A percentile compares a stretch with the other conserved stretches of the same genome.
Evolutionary conservation across 139 green algal species (phyloP).

Genomic region (Nannochloris sp.): DNA sequence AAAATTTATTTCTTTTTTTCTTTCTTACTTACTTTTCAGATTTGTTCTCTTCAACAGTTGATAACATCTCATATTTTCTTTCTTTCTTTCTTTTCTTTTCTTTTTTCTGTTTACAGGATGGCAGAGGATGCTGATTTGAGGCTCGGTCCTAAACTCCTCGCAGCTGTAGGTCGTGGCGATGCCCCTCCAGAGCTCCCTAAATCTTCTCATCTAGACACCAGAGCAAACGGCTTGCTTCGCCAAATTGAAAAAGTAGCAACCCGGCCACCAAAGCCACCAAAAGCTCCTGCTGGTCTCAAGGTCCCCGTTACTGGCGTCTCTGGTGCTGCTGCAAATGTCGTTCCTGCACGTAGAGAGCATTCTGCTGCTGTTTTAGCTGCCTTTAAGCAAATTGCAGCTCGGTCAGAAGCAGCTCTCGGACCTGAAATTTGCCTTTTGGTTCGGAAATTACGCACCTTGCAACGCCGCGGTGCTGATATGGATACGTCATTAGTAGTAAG

Average conservation of each 20-base stretch:
- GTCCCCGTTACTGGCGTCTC: background rate
- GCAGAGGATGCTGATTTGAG: constrained; percentile 52
- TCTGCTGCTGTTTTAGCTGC: background rate
- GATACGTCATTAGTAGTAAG: constrained; percentile 15
- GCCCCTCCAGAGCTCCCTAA: constrained; percentile 31
- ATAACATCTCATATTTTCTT: background rate
- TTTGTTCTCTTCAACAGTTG: background rate
- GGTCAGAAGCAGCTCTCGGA: constrained; percentile 18
- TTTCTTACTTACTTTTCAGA: background rate
- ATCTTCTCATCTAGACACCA: constrained; percentile 76
- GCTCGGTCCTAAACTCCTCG: constrained; percentile 63
- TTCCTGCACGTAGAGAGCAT: background rate
- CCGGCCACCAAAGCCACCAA: background rate
- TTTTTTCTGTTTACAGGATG: constrained; percentile 37
- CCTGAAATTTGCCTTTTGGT: constrained; percentile 26
- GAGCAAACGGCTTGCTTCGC: constrained; percentile 66
- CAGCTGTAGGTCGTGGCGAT: constrained; percentile 15
- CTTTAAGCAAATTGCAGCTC: background rate
- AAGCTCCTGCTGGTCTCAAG: background rate
- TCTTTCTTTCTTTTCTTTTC: background rate
- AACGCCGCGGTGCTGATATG: constrained; percentile 20
- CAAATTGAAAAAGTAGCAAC: constrained; percentile 49
- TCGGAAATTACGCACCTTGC: constrained; percentile 48
- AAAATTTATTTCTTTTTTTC: background rate
- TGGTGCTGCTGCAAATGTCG: background rate